phyloP scores from a whole-genome alignment of 768 basidiomycete species.

The Dendrothele bispora region DNA sequence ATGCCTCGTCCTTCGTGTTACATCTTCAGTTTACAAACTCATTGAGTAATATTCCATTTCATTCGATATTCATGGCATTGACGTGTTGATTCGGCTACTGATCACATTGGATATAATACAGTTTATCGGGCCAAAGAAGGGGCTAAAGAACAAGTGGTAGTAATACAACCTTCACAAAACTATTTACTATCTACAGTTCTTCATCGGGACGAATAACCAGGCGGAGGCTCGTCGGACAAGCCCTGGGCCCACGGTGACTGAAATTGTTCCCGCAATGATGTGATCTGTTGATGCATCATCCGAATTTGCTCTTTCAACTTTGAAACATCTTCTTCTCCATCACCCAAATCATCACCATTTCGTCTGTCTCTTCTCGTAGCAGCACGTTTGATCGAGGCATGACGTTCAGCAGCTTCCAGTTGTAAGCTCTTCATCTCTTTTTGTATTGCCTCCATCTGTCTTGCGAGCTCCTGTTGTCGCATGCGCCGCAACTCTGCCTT shows the following conservation, averaged over 20 bases:
- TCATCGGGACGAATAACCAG: conserved; percentile 10
- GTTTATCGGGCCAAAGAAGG: too few species aligned
- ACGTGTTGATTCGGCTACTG: too few species aligned
- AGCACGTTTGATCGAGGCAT: background rate
- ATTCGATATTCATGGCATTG: too few species aligned
- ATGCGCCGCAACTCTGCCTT: conserved; percentile 1
- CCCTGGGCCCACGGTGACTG: conserved; percentile 12
- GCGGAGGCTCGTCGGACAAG: conserved; percentile 13
- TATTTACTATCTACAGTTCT: too few species aligned
- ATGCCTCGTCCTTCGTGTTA: too few species aligned
- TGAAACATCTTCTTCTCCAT: background rate
- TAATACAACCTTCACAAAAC: too few species aligned
- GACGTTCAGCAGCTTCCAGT: background rate
- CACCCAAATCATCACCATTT: background rate
- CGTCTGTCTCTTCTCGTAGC: background rate
- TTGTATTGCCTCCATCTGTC: conserved; percentile 1
- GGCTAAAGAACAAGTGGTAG: too few species aligned
- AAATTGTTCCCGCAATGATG: conserved; percentile 6
- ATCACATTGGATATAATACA: too few species aligned
- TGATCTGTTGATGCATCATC: conserved; percentile 9
- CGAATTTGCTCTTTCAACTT: conserved; percentile 3
- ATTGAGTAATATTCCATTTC: too few species aligned
- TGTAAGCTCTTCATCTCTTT: conserved; percentile 2
- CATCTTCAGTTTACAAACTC: too few species aligned
- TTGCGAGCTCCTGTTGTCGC: conserved; percentile 1